Conservation (phyloP, 371 early-diverging fungal genomes). For the Mortierella sp. region DNA sequence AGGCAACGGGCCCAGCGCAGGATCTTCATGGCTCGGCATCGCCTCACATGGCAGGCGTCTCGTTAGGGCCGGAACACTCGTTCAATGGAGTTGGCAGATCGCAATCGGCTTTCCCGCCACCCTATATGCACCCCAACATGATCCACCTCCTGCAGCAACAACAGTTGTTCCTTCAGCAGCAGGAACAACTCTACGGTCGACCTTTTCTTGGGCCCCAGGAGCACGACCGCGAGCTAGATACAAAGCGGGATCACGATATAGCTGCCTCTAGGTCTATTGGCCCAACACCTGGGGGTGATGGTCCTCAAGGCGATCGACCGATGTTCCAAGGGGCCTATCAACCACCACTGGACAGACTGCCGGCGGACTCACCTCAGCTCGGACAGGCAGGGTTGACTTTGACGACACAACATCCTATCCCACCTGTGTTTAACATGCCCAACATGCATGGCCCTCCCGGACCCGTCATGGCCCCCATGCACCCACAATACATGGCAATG, state of each 20-base stretch:
- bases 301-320: not conserved
- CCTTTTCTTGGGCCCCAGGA: not conserved
- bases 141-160: slow-evolving; percentile 34
- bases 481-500: slow-evolving; percentile 29
- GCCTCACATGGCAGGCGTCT: not conserved
- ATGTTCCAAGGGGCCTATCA: slow-evolving; percentile 1
- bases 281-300: not conserved
- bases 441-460: slow-evolving; percentile 11
- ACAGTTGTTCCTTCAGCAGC: slow-evolving; percentile 23
- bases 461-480: slow-evolving; percentile 19
- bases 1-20: not conserved
- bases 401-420: slow-evolving; percentile 4
- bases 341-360: slow-evolving; percentile 13
- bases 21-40: not conserved
- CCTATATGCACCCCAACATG: slow-evolving; percentile 40
- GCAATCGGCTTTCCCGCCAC: slow-evolving; percentile 29
- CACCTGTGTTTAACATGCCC: slow-evolving; percentile 14
- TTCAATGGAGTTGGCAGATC: slow-evolving; percentile 8
- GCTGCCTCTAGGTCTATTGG: not conserved
- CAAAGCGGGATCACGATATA: not conserved
- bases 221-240: not conserved
- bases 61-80: slow-evolving; percentile 7
- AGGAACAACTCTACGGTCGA: slow-evolving; percentile 12
- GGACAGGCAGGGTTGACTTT: slow-evolving; percentile 8
- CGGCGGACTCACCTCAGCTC: slow-evolving; percentile 15